Evolutionary conservation across 2,329 filamentous ascomycete genomes (phyloP).

Genomic region (Sarocladium kiliense): DNA sequence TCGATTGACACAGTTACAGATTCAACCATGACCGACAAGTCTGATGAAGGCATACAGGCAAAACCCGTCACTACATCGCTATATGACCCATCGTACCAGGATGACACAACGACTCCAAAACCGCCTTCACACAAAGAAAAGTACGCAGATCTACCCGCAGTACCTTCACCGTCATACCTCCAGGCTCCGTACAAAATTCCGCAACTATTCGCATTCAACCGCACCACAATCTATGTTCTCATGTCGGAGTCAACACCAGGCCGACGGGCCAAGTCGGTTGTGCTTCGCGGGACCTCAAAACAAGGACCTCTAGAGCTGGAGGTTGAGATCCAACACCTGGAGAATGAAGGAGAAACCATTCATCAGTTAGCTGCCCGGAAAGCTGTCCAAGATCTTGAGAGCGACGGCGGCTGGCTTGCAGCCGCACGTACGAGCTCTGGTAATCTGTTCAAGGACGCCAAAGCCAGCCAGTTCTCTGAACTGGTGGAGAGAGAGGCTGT

Average conservation of each 20-base stretch:
- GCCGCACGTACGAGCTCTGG: conserved; percentile 42
- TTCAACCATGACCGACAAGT: conserved; percentile 2
- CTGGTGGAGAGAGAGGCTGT: conserved; percentile 64
- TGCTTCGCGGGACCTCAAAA: conserved; percentile 50
- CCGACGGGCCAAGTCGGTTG: conserved; percentile 44
- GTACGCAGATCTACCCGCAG: conserved; percentile 45
- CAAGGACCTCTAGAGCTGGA: conserved; percentile 57
- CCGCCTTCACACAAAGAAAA: conserved; percentile 23
- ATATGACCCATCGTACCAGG: conserved; percentile 46
- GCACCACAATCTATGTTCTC: conserved; percentile 61
- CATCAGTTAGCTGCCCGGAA: conserved; percentile 68
- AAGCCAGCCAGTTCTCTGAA: conserved; percentile 47
- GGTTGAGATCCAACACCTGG: conserved; percentile 53
- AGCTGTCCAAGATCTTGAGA: conserved; percentile 63
- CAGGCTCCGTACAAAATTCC: conserved; percentile 62
- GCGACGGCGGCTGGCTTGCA: conserved; percentile 61
- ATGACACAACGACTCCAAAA: conserved; percentile 29
- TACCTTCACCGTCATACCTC: conserved; percentile 51
- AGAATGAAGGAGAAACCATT: conserved; percentile 46
- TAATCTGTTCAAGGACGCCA: conserved; percentile 38
- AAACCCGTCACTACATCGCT: conserved; percentile 48
- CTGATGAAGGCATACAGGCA: conserved; percentile 13
- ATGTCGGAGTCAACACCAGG: conserved; percentile 44
- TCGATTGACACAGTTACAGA: conserved; percentile 23
- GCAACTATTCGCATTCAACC: conserved; percentile 60